phyloP scores from a whole-genome alignment of 179 eudicot genomes.

The Sideroxylon spinosum region DNA sequence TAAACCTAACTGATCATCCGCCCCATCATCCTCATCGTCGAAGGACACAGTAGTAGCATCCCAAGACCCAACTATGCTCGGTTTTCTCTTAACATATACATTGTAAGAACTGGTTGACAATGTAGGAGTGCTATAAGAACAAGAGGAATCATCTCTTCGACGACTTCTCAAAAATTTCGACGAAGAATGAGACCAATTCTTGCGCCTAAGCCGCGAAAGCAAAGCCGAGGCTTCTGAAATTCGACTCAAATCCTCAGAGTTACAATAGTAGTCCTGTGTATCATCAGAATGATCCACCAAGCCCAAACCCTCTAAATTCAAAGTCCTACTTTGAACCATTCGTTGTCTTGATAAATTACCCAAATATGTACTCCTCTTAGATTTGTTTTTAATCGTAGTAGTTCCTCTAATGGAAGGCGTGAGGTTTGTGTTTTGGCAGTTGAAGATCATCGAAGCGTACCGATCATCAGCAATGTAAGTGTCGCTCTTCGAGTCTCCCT shows the following conservation, averaged over 20 bases:
- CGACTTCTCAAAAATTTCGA: constrained; percentile 46
- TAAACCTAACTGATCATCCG: constrained; percentile 58
- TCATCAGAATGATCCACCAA: constrained; percentile 73
- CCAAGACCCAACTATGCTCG: constrained; percentile 86
- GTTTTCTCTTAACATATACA: constrained; percentile 50
- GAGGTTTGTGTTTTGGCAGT: constrained; percentile 24
- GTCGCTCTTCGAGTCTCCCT: constrained; percentile 66
- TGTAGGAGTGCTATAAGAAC: constrained; percentile 81
- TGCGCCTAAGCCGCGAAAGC: constrained; percentile 56
- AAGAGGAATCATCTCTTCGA: constrained; percentile 68
- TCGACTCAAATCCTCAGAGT: constrained; percentile 60
- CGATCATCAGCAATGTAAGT: constrained; percentile 51
- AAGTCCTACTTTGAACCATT: constrained; percentile 29
- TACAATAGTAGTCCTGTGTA: constrained; percentile 48
- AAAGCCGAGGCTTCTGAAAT: constrained; percentile 62
- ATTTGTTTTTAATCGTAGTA: constrained; percentile 45
- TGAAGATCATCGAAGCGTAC: constrained; percentile 34
- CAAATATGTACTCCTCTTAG: constrained; percentile 40
- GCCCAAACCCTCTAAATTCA: constrained; percentile 32
- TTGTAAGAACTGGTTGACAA: constrained; percentile 78
- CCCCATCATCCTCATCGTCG: constrained; percentile 66
- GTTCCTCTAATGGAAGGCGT: constrained; percentile 46
- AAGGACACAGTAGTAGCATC: constrained; percentile 72
- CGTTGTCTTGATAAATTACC: constrained; percentile 40
- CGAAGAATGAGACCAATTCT: constrained; percentile 26